Percentiles rank a stretch among this genome's conserved stretches.
Conservation (phyloP, 2,329 filamentous ascomycete genomes). For the Penicillium griseofulvum region DNA sequence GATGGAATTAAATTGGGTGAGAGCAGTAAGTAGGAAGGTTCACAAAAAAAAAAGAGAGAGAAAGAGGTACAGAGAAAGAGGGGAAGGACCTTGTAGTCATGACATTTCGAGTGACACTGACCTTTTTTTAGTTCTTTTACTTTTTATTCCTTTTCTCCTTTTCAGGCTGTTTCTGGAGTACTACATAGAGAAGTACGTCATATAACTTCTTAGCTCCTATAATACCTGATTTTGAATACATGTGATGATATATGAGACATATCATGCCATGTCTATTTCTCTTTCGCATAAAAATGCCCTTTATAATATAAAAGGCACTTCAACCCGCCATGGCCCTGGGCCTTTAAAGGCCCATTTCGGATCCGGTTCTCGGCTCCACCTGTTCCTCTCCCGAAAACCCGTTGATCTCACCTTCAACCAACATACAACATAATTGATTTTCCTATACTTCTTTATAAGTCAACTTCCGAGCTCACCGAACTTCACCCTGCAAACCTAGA, state of each 20-base stretch:
- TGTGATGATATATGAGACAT: not conserved
- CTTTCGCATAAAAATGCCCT: not conserved
- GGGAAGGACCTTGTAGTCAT: slow-evolving; percentile 5
- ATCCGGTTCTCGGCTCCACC: no score
- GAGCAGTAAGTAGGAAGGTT: slow-evolving; percentile 9
- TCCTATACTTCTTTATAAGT: not conserved
- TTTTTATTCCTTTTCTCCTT: not conserved
- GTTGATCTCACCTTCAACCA: no score
- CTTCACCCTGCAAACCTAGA: not conserved
- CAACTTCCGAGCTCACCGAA: not conserved
- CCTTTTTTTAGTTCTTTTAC: slow-evolving; percentile 6
- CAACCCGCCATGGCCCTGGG: no score
- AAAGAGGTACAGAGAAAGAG: slow-evolving; percentile 2
- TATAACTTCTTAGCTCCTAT: not conserved
- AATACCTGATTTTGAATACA: no score
- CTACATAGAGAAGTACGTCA: not conserved
- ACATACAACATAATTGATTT: not conserved
- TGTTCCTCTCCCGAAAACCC: not conserved
- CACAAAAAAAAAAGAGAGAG: not conserved
- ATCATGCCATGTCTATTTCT: not conserved
- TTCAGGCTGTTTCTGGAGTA: not conserved
- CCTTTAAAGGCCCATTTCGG: no score
- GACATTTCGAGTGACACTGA: slow-evolving; percentile 7
- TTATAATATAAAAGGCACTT: no score
- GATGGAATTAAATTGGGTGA: not conserved